phyloP scores from a whole-genome alignment of 257 asterid species.

The Solanum acaule region DNA sequence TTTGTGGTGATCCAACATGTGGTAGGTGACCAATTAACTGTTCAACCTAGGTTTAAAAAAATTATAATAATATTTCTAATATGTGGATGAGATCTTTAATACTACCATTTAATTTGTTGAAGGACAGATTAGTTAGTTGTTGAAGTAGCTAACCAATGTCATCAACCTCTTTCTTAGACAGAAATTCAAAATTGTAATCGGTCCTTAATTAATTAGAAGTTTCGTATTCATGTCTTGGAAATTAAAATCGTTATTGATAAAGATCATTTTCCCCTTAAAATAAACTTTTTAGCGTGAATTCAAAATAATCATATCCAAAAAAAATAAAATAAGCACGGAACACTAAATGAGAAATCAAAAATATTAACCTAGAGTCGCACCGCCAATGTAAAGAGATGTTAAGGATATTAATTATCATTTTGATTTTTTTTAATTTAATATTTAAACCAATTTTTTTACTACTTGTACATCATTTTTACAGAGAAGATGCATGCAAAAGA shows the following conservation, averaged over 20 bases:
- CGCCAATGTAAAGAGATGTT: too few relatives aligned
- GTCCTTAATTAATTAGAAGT: too few relatives aligned
- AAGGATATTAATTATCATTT: neutral
- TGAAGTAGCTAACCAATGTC: neutral
- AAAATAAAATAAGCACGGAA: neutral
- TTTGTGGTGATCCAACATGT: neutral
- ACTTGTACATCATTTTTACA: neutral
- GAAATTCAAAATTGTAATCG: too few relatives aligned
- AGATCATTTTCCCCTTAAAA: neutral
- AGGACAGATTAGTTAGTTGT: neutral
- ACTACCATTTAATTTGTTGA: neutral
- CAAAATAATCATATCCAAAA: neutral
- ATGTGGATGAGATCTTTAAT: neutral
- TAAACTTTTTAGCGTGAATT: neutral
- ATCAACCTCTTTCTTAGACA: neutral
- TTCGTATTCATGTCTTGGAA: neutral
- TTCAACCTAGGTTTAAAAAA: neutral
- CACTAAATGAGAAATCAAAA: neutral
- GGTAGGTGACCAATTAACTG: neutral
- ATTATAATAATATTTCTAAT: neutral
- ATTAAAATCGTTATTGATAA: neutral
- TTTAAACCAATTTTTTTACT: neutral
- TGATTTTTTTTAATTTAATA: neutral
- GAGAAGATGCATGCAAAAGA: constrained; percentile 29
- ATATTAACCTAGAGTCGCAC: too few relatives aligned